A percentile compares a stretch with the other conserved stretches of the same genome.
These are phyloP conservation scores for Yarrowia porcina DNA, from an alignment of 805 yeast species.

Conservation along the genomic window DNA sequence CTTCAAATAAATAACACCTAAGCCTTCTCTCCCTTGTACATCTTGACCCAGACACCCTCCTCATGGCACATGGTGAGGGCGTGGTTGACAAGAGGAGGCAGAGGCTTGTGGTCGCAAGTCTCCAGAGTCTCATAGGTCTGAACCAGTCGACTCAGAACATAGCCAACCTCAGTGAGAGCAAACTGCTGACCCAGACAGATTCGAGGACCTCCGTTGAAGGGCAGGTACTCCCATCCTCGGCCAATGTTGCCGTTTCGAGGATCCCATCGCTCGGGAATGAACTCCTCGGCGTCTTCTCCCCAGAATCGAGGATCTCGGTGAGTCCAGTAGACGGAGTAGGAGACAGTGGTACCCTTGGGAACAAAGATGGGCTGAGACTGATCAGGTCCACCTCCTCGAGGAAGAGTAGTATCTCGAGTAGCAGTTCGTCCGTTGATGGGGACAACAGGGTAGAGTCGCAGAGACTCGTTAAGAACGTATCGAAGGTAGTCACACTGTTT, in stretches of 20 bases:
- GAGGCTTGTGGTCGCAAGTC: conserved; percentile 17
- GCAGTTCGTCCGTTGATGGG: conserved; percentile 50
- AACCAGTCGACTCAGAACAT: conserved; percentile 42
- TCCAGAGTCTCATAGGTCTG: conserved; percentile 31
- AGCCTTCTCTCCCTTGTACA: conserved; percentile 16
- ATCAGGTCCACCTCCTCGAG: conserved; percentile 51
- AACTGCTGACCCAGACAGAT: conserved; percentile 56
- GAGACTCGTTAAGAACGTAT: conserved; percentile 47
- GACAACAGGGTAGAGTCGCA: conserved; percentile 52
- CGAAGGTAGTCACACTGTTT: conserved; percentile 49
- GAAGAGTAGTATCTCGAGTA: conserved; percentile 47
- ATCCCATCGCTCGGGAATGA: conserved; percentile 52
- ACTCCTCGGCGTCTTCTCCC: conserved; percentile 46
- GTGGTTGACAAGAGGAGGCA: conserved; percentile 13
- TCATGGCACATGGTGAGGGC: conserved; percentile 17
- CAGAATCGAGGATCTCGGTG: conserved; percentile 44
- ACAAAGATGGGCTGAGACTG: conserved; percentile 42
- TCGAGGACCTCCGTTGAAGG: conserved; percentile 58
- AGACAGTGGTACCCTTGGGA: conserved; percentile 45
- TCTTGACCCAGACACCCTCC: conserved; percentile 23
- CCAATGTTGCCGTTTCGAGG: conserved; percentile 34
- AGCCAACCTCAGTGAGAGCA: conserved; percentile 52
- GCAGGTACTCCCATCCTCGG: conserved; percentile 46
- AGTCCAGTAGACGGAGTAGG: conserved; percentile 43
- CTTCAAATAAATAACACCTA: neutral